Percentiles rank a stretch among this genome's conserved stretches.
Conservation (phyloP, 768 basidiomycete genomes). For the Tricholoma furcatifolium region DNA sequence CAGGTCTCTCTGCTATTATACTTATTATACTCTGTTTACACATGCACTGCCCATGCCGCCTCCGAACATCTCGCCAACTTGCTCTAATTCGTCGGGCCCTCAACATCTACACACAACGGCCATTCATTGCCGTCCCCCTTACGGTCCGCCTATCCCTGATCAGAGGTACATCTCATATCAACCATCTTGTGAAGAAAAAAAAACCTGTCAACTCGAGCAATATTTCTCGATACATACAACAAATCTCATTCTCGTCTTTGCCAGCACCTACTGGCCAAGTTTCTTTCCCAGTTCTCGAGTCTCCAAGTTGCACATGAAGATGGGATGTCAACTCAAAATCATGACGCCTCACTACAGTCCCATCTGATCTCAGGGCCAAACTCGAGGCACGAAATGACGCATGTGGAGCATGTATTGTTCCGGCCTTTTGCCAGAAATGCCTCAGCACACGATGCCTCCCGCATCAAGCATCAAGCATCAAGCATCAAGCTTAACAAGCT, state of each 20-base stretch:
- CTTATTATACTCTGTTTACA: constrained; percentile 17
- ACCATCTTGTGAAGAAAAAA: too few relatives aligned
- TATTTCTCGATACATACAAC: too few relatives aligned
- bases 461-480: too few relatives aligned
- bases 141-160: constrained; percentile 8
- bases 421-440: neutral
- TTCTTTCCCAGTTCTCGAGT: too few relatives aligned
- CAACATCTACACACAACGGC: constrained; percentile 8
- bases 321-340: neutral
- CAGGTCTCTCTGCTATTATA: constrained; percentile 17
- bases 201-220: too few relatives aligned
- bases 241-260: too few relatives aligned
- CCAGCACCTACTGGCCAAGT: too few relatives aligned
- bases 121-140: constrained; percentile 19
- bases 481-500: too few relatives aligned
- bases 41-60: constrained; percentile 5
- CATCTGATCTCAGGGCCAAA: neutral
- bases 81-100: neutral
- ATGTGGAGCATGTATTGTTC: neutral
- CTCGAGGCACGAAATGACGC: constrained; percentile 2
- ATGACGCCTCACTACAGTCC: neutral
- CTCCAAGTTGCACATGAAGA: neutral
- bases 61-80: neutral
- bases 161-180: neutral
- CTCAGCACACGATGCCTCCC: too few relatives aligned